Base-by-base conservation (phyloP, 2,329 filamentous ascomycete species). In the Colletotrichum sp. region DNA sequence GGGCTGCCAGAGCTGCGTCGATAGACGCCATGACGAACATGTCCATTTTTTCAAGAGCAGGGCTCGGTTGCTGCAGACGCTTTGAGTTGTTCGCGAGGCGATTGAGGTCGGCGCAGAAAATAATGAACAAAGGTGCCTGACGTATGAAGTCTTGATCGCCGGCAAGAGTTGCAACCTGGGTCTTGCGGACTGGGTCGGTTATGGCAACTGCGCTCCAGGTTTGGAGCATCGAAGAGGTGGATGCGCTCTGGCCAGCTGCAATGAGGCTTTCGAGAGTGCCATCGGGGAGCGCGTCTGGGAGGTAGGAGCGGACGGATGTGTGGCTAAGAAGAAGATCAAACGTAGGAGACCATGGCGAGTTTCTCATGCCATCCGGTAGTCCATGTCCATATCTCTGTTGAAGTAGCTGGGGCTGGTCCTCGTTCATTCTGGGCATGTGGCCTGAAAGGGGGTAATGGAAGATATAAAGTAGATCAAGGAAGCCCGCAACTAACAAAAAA, bases 201-300 rank as follows among this genome's bases (percentile, higher is more conserved):
- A 83, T 68, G 14, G 81, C 80, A 26, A 84, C 75, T 16, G 81
- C 81, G 69, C 81, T 82, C 81, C 82, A 84, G 0, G 81, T 81
- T 69, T 84, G 83, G 32, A 84, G 75, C 74, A 83, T 83, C 9
- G 81, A 83, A 16, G 82, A 84, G 4, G 82, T 82, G 7, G 82
- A 78, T 10, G 83, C 82, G 71, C 81, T 82, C 69, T 83, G 82
- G 4, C 79, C 82, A n/a, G 81, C 82, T 0, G 83, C 81, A 5
- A 81, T 63, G 2, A 83, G 78, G 3, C 79, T 58, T 61, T 82
- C 81, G n/a, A 83, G 79, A 4, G 77, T 80, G 34, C 78, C 79
- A 2, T 69, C 64, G 9, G 78, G 74, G 12, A 83, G 71, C 3
- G 63, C 67, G 7, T 78, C 73, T 1, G 80, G 76, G 4, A 80